Percentiles rank a stretch among this genome's conserved stretches.
These are phyloP conservation scores for Chlamydomonas sp. DNA, from an alignment of 139 green algal species.

Conservation along the genomic window DNA sequence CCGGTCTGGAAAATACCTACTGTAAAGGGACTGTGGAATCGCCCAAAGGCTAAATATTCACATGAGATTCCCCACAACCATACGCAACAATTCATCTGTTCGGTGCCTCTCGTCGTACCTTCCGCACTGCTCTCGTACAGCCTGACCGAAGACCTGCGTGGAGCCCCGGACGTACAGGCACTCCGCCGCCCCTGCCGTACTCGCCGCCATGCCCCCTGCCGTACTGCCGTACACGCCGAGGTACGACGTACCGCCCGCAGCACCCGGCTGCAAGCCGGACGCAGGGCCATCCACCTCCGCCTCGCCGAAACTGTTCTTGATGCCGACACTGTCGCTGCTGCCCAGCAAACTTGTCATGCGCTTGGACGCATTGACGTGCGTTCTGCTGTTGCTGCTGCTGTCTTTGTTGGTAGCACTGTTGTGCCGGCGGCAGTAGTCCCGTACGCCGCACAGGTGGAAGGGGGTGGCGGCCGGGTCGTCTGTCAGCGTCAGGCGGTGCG, in stretches of 20 bases:
- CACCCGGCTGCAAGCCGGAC: no score
- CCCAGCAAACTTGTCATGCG: no score
- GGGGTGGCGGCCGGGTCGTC: not conserved
- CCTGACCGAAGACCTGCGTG: not conserved
- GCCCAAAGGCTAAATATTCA: no score
- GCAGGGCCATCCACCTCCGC: no score
- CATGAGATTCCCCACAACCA: no score
- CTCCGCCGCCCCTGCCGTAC: not conserved
- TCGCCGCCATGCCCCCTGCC: no score
- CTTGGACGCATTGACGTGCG: not conserved
- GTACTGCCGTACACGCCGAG: not conserved
- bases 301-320: no score
- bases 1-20: no score
- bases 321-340: no score
- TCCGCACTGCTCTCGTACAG: not conserved
- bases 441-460: slow-evolving; percentile 33
- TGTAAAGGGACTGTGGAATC: no score
- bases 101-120: not conserved
- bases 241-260: not conserved
- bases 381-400: slow-evolving; percentile 1
- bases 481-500: not conserved
- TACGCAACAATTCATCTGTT: no score
- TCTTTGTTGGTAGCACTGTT: not conserved
- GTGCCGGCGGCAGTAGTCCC: not conserved
- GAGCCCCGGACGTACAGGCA: slow-evolving; percentile 18